Evolutionary conservation across 768 basidiomycete species (phyloP), one percentile per base, ranked within the genome.

Genomic region (Naganishia kalamii): DNA sequence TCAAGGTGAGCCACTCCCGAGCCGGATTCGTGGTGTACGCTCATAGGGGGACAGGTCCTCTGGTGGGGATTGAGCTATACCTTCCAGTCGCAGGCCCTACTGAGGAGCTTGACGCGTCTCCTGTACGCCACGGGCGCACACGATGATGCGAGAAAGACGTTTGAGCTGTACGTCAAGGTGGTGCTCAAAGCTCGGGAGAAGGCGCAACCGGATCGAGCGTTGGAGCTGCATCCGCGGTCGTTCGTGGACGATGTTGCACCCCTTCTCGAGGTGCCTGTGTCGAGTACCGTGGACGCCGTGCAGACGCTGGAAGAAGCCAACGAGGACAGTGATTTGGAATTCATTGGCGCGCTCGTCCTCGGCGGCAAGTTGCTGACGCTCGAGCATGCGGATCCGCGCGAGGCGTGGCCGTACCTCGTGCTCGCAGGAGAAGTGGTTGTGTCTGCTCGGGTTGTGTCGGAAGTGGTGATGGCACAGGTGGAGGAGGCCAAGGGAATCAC

Each of bases 21-120:
- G 6, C 10, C 4, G 11, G 21, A 72, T 27, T 62, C 44, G 43
- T 40, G 37, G 37, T 25, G 11, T 15, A 49, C 32, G 6, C 32
- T 15, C 13, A 48, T 27, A 51, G 2, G 54, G 33, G 10, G 61
- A 35, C 75, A 89, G 88, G 84, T 91, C 23, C 82, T 97, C 1
- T 94, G 91, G 88, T 92, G 91, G 91, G 88, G 91, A 0, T 92
- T 91, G 10, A 86, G 87, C 23, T 83, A 92, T 23, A 98, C 94
- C 0, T 96, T 97, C 81, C 92, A 96, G 73, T 93, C 90, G 0
- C 88, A 87, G 66, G 84, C 86, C 10, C 80, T 97, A 8, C 84
- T 90, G 62, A 86, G 93, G 0, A 89, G 96, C 76, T 86, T 97
- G 82, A 85, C 85, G 30, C 85, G 88, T 1, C 78, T 93, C 1